phyloP scores from a whole-genome alignment of 1,284 basidiomycete species.

The Cronartium quercuum region DNA sequence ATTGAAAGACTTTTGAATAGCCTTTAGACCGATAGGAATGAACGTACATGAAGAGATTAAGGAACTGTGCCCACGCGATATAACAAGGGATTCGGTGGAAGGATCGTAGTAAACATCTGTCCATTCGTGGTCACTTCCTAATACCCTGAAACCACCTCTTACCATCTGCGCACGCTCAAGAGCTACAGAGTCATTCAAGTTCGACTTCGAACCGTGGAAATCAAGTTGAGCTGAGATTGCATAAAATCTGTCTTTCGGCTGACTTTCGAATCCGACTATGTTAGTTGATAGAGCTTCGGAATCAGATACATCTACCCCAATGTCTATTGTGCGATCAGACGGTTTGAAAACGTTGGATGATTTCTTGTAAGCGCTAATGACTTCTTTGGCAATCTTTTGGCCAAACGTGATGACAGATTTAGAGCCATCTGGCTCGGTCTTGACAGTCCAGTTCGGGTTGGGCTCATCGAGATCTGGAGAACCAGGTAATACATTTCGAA shows the following conservation, averaged over 20 bases:
- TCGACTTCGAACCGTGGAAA: constrained; percentile 1
- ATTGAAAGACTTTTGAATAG: neutral
- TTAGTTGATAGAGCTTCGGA: neutral
- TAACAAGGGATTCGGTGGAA: constrained; percentile 38
- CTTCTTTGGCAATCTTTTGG: constrained; percentile 43
- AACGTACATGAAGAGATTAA: constrained; percentile 42
- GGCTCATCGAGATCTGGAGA: constrained; percentile 29
- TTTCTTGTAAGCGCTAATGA: constrained; percentile 40
- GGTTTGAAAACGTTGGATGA: constrained; percentile 39
- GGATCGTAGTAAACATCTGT: constrained; percentile 43
- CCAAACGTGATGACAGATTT: constrained; percentile 43
- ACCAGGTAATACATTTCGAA: constrained; percentile 39
- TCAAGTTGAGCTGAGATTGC: constrained; percentile 40
- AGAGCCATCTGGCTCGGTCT: constrained; percentile 40
- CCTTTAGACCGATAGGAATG: neutral
- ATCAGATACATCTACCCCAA: neutral
- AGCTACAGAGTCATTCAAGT: neutral
- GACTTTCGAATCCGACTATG: constrained; percentile 39
- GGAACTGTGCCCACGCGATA: constrained; percentile 38
- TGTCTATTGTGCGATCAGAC: neutral
- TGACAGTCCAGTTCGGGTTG: constrained; percentile 40
- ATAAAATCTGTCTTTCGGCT: constrained; percentile 42
- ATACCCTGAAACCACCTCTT: constrained; percentile 41
- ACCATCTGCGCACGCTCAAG: neutral
- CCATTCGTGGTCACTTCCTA: constrained; percentile 42